These are phyloP conservation scores for Imleria badia DNA, from an alignment of 768 basidiomycete genomes.

Conservation along the genomic window DNA sequence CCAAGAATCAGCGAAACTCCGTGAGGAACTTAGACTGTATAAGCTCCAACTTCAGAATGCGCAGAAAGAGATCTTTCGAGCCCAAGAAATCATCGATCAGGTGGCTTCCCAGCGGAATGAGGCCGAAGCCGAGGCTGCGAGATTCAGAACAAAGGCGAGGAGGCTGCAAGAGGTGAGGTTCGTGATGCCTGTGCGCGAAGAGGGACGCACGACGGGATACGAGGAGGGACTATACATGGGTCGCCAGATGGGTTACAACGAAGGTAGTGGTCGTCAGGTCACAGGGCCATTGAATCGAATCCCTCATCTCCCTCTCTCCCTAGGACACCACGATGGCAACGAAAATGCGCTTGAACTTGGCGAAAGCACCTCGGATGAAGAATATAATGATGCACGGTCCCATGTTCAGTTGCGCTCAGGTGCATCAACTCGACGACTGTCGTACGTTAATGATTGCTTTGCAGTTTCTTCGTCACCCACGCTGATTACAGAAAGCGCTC, in stretches of 20 bases:
- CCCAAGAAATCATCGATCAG: too few relatives aligned
- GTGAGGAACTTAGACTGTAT: constrained; percentile 46
- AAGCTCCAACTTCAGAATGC: constrained; percentile 45
- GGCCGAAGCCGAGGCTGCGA: too few relatives aligned
- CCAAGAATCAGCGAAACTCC: constrained; percentile 32
- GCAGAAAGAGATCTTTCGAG: too few relatives aligned
- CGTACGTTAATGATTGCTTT: constrained; percentile 18
- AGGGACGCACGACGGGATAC: constrained; percentile 42
- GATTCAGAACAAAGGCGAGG: too few relatives aligned
- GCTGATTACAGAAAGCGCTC: constrained; percentile 23
- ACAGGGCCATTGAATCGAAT: constrained; percentile 8
- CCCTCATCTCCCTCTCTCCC: constrained; percentile 9
- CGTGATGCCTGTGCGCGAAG: constrained; percentile 42
- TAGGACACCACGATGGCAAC: constrained; percentile 14
- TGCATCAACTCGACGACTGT: constrained; percentile 18
- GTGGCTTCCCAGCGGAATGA: too few relatives aligned
- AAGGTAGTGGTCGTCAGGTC: constrained; percentile 24
- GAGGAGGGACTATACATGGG: constrained; percentile 39
- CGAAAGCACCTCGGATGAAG: constrained; percentile 18
- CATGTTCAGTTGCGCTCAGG: constrained; percentile 13
- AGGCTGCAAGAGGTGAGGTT: constrained; percentile 42
- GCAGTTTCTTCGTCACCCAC: constrained; percentile 9
- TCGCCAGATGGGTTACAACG: constrained; percentile 29
- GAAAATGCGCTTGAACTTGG: constrained; percentile 13
- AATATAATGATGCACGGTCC: constrained; percentile 19